A percentile compares a stretch with the other conserved stretches of the same genome.
Evolutionary conservation across 176 grass and related monocot genomes (phyloP).

Genomic region (Pontederia crassipes): DNA sequence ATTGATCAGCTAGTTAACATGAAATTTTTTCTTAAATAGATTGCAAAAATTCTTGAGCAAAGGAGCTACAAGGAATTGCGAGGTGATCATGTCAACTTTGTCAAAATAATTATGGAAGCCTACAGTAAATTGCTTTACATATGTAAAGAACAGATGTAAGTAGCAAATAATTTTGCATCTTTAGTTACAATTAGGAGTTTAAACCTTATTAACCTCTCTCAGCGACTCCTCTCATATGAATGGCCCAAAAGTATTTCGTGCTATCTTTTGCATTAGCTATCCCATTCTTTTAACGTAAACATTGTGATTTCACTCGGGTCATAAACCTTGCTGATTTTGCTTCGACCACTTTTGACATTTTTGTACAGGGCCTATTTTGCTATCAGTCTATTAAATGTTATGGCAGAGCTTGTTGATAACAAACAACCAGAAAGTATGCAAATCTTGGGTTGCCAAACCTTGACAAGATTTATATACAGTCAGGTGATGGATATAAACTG

Average conservation of each 20-base stretch:
- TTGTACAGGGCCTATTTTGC: slow-evolving; percentile 92
- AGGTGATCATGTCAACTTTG: slow-evolving; percentile 57
- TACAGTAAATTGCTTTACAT: slow-evolving; percentile 90
- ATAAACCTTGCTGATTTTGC: too few relatives aligned
- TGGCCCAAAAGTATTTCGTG: too few relatives aligned
- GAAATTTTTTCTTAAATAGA: slow-evolving; percentile 39
- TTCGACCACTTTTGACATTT: background rate
- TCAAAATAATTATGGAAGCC: slow-evolving; percentile 86
- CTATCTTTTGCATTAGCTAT: too few relatives aligned
- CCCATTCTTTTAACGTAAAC: too few relatives aligned
- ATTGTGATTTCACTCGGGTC: too few relatives aligned
- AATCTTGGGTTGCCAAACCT: slow-evolving; percentile 89
- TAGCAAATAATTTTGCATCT: slow-evolving; percentile 19
- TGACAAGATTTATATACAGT: slow-evolving; percentile 76
- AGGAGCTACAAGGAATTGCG: slow-evolving; percentile 81
- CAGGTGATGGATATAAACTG: slow-evolving; percentile 36
- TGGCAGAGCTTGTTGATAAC: slow-evolving; percentile 84
- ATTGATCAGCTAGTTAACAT: slow-evolving; percentile 8
- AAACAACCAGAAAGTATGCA: slow-evolving; percentile 65
- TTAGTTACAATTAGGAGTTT: background rate
- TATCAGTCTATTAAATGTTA: slow-evolving; percentile 74
- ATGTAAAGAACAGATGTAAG: slow-evolving; percentile 96
- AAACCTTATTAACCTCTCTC: background rate
- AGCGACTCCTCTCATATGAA: background rate
- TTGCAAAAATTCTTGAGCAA: slow-evolving; percentile 87